Evolutionary conservation across 75 land plant species (phyloP), one percentile per base, ranked within the genome.

Genomic region (Chamaecyparis obtusa): DNA sequence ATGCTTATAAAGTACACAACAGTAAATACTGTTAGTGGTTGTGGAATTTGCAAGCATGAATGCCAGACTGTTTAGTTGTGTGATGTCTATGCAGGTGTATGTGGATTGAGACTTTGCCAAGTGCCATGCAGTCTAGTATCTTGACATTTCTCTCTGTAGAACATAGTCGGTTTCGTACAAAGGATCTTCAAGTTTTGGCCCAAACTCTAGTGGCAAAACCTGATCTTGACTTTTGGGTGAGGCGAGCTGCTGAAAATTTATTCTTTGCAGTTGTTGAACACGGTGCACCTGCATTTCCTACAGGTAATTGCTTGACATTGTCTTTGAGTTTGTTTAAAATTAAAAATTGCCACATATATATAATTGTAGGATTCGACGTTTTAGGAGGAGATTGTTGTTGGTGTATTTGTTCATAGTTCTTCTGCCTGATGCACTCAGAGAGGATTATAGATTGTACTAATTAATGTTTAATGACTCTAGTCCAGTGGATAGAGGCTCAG

Each of bases 21-120:
- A 35, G 33, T 10, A n/a, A 83, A 84, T 48, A 0, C 33, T 30
- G 21, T 54, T 10, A 32, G 49, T 7, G 33, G 19, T 30, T 54
- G 15, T 54, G 32, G 54, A 8, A 14, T 51, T 88, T 88, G 2
- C 15, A 7, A 27, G 49, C 35, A 15, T 71, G 79, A 41, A 10
- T 75, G 74, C 84, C 27, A 11, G 33, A 30, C 33, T 46, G 33
- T n/a, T 57, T 37, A 54, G 24, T 79, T 79, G 51, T 81, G 39
- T 43, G 35, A 88, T 88, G 49, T 82, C 33, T 13, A 33, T 49
- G 85, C 92, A 95, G 96, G 84, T 89, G 89, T 72, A 93, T 93
- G 90, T 94, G 92, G 91, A 89, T 96, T 37, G 89, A 93, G 87
- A 96, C 97, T 30, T 89, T 96, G 51, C 95, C 97, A 5, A 85